Evolutionary conservation across 2,329 filamentous ascomycete species (phyloP).

Genomic region (Nemania sp.): DNA sequence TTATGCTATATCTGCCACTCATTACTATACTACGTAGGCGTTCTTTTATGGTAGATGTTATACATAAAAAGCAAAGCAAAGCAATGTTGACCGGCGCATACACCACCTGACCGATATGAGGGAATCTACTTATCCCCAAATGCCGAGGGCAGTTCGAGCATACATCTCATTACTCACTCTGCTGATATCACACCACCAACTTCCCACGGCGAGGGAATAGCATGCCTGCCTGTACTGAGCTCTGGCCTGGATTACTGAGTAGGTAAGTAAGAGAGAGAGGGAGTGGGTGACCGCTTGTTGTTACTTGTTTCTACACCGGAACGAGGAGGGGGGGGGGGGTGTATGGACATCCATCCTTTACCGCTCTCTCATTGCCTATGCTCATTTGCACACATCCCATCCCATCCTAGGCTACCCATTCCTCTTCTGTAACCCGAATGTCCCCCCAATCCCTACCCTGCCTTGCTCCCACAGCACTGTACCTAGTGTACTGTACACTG

Average conservation of each 20-base stretch:
- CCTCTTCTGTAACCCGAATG: constrained; percentile 37
- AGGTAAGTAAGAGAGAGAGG: constrained; percentile 7
- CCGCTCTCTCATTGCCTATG: constrained; percentile 33
- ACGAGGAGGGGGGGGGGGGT: constrained; percentile 4
- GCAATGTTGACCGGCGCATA: neutral
- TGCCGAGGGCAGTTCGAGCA: constrained; percentile 31
- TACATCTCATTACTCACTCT: constrained; percentile 26
- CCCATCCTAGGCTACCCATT: constrained; percentile 31
- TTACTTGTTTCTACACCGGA: constrained; percentile 20
- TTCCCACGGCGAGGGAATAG: constrained; percentile 21
- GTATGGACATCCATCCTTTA: too few species aligned
- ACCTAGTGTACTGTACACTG: neutral
- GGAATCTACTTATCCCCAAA: constrained; percentile 12
- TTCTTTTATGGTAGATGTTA: neutral
- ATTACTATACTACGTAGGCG: neutral
- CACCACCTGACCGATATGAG: neutral
- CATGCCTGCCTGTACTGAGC: constrained; percentile 22
- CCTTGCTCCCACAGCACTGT: constrained; percentile 21
- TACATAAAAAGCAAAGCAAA: neutral
- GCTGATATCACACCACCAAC: constrained; percentile 31
- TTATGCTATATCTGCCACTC: neutral
- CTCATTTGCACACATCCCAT: constrained; percentile 17
- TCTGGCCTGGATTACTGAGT: constrained; percentile 19
- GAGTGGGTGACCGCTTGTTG: constrained; percentile 12
- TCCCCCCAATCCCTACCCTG: constrained; percentile 28